Base-by-base conservation (phyloP, 352 stramenopile species). In the Pythium plurisporium region DNA sequence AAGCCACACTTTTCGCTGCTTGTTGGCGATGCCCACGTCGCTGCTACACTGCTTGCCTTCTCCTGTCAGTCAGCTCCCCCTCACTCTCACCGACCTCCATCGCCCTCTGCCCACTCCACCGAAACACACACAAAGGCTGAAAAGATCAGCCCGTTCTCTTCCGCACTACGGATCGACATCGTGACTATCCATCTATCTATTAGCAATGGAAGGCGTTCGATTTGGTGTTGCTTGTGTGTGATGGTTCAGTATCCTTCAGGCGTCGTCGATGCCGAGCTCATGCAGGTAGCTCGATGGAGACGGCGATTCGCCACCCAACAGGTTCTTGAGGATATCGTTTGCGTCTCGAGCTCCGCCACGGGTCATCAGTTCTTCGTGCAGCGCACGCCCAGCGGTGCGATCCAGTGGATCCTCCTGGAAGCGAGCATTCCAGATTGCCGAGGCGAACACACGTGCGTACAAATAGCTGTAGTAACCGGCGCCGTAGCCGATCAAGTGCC, bases 391-490 rank as follows among this genome's bases (percentile, higher is more conserved):
- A 14, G 86, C 73, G 33, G 64, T 23, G 20, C 59, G 48, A 42
- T 76, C 86, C 36, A 96, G 69, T 7, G 87, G 87, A 17, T 69
- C 40, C 7, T 88, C 71, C 5, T 58, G 56, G 66, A 97, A 96
- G 46, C 72, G 69, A 8, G 70, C 52, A 29, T 87, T 69, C 89
- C 89, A 97, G 38, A 97, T 93, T 59, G 89, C 79, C 22, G 87
- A 86, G 12, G 87, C 88, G 60, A 96, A 96, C 51, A 96, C 86
- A 22, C 86, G 86, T 11, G 87, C 85, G 55, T 96, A 96, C 45
- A 97, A 55, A 50, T 97, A 97, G 58, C 85, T 91, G 69, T 97
- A 97, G 61, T 97, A 97, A 12, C 87, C 87, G 9, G 87, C 87
- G 9, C 87, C 89, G 27, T 97, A 97, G n/a, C 82, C 80, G 30